Evolutionary conservation across 495 filamentous ascomycete genomes (phyloP).

Genomic region (Chlorociboria aeruginascens): DNA sequence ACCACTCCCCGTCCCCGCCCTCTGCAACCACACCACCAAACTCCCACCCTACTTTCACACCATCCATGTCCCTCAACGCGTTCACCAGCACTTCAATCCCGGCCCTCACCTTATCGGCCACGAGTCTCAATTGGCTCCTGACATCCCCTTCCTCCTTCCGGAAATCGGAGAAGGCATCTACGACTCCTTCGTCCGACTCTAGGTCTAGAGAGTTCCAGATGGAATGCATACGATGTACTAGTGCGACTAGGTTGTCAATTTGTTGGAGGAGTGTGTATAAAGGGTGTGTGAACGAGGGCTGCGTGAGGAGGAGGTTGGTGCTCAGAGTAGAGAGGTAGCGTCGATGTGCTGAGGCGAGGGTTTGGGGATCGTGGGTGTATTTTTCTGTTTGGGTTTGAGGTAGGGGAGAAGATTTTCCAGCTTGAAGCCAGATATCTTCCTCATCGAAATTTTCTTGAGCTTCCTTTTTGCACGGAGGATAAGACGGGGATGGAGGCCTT

Average conservation of each 20-base stretch:
- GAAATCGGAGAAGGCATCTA: constrained; percentile 60
- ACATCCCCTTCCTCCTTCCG: constrained; percentile 55
- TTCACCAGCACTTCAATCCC: constrained; percentile 53
- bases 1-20: constrained; percentile 25
- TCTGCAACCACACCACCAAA: constrained; percentile 30
- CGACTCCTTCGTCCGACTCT: constrained; percentile 65
- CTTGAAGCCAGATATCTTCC: constrained; percentile 16
- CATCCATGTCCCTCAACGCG: constrained; percentile 43
- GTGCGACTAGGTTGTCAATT: constrained; percentile 66
- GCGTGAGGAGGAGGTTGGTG: constrained; percentile 58
- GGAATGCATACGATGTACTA: constrained; percentile 55
- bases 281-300: constrained; percentile 52
- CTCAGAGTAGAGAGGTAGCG: constrained; percentile 56
- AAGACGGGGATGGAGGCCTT: neutral
- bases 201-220: constrained; percentile 65
- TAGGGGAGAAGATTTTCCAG: constrained; percentile 1
- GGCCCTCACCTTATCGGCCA: constrained; percentile 38
- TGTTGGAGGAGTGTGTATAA: constrained; percentile 59
- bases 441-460: constrained; percentile 5
- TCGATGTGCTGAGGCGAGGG: constrained; percentile 65
- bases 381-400: constrained; percentile 12
- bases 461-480: neutral
- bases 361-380: constrained; percentile 66
- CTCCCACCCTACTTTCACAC: constrained; percentile 32
- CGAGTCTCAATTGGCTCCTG: constrained; percentile 40